These are phyloP conservation scores for Yamagishiella unicocca DNA, from an alignment of 139 green algal species.

Conservation along the genomic window DNA sequence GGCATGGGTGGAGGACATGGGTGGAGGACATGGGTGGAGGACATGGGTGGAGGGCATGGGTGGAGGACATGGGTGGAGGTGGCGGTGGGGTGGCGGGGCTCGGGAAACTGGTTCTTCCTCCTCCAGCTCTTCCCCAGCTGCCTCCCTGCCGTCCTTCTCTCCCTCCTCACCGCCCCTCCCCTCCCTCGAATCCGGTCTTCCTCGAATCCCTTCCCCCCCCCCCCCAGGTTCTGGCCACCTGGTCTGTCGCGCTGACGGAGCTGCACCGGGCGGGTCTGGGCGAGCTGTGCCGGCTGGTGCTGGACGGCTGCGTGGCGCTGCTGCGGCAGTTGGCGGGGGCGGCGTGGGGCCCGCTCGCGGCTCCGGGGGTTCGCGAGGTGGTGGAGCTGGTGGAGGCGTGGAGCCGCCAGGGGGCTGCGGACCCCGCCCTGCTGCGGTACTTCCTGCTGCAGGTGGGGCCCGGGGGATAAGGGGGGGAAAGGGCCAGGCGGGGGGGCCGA, in stretches of 20 bases:
- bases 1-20: no score
- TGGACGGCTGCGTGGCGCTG: constrained; percentile 16
- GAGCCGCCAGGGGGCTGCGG: neutral
- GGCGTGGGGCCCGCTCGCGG: neutral
- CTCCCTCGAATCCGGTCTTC: no score
- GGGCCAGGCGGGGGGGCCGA: no score
- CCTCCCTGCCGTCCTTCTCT: no score
- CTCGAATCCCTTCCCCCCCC: neutral
- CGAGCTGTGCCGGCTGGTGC: constrained; percentile 15
- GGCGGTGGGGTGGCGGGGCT: no score
- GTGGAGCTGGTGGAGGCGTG: constrained; percentile 40
- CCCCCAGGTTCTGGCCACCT: constrained; percentile 22
- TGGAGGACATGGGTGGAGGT: no score
- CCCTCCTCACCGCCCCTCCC: no score
- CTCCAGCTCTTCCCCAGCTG: no score
- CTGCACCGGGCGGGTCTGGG: constrained; percentile 24
- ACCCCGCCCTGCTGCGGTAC: constrained; percentile 17
- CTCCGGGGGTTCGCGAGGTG: neutral
- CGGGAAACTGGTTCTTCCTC: no score
- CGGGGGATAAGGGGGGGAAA: no score
- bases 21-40: no score
- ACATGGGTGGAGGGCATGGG: no score
- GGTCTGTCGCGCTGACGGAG: constrained; percentile 22
- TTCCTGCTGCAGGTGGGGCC: constrained; percentile 37
- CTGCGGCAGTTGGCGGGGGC: constrained; percentile 7